These are phyloP conservation scores for Penstemon barbatus DNA, from an alignment of 257 asterid genomes.

Conservation along the genomic window DNA sequence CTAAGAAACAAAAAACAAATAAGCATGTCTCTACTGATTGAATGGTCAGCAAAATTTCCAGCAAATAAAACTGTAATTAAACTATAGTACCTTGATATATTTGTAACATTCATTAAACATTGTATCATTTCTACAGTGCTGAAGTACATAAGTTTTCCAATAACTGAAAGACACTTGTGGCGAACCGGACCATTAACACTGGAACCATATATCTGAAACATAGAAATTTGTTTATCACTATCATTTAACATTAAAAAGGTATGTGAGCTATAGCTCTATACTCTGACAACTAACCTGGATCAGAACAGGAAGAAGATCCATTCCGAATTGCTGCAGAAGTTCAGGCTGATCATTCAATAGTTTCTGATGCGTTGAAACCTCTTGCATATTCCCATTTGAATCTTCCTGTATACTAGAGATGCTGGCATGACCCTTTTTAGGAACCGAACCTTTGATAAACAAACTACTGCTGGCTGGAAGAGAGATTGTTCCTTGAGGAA, in stretches of 20 bases:
- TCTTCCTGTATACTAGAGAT: slow-evolving; percentile 75
- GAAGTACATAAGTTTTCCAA: slow-evolving; percentile 95
- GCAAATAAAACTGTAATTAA: slow-evolving; percentile 18
- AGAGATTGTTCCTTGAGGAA: slow-evolving; percentile 91
- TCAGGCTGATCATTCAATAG: slow-evolving; percentile 89
- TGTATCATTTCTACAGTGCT: slow-evolving; percentile 84
- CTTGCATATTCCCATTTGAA: slow-evolving; percentile 51
- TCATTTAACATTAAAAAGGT: neutral
- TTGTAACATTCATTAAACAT: slow-evolving; percentile 64
- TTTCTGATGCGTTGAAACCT: slow-evolving; percentile 74
- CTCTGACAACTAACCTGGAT: slow-evolving; percentile 63
- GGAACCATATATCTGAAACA: slow-evolving; percentile 85
- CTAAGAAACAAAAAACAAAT: slow-evolving; percentile 44
- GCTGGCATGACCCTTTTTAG: slow-evolving; percentile 61
- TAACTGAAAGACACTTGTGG: slow-evolving; percentile 93
- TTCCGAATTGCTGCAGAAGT: slow-evolving; percentile 89
- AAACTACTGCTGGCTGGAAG: slow-evolving; percentile 69
- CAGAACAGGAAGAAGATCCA: slow-evolving; percentile 90
- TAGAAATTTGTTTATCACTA: slow-evolving; percentile 5
- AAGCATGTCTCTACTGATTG: slow-evolving; percentile 18
- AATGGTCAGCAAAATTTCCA: slow-evolving; percentile 10
- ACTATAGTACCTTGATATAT: slow-evolving; percentile 73
- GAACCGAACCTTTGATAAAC: slow-evolving; percentile 56
- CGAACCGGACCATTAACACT: slow-evolving; percentile 98
- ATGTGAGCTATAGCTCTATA: neutral